Evolutionary conservation across 441 rosid genomes (phyloP).

Genomic region (Daphne laureola): DNA sequence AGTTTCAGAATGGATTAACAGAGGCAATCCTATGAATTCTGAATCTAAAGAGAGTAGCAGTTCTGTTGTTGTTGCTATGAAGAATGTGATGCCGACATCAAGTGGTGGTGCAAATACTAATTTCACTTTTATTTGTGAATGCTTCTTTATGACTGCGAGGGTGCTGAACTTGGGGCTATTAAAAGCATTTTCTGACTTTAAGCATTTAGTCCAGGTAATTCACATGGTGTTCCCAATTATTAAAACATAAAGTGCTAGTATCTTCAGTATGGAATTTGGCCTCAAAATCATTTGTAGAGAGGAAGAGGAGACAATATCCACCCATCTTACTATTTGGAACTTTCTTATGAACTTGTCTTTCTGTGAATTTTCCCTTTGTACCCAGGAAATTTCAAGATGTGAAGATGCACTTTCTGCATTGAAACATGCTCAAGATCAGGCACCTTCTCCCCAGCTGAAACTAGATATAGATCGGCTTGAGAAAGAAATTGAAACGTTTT

Average conservation of each 20-base stretch:
- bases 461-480: slow-evolving; percentile 66
- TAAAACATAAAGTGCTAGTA: slow-evolving; percentile 1
- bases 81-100: slow-evolving; percentile 28
- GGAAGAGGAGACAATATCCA: not conserved
- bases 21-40: slow-evolving; percentile 28
- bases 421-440: slow-evolving; percentile 64
- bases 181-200: slow-evolving; percentile 95
- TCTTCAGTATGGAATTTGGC: slow-evolving; percentile 8
- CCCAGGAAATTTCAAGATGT: slow-evolving; percentile 78
- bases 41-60: slow-evolving; percentile 71
- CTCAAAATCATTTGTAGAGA: not conserved
- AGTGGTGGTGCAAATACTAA: slow-evolving; percentile 33
- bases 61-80: slow-evolving; percentile 38
- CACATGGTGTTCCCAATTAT: slow-evolving; percentile 10
- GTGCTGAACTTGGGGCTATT: slow-evolving; percentile 89
- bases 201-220: slow-evolving; percentile 91
- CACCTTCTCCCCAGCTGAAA: slow-evolving; percentile 60
- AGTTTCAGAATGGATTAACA: slow-evolving; percentile 71
- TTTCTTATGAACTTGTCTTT: not conserved
- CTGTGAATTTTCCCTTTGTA: slow-evolving; percentile 4
- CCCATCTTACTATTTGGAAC: not conserved
- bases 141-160: slow-evolving; percentile 98
- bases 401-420: slow-evolving; percentile 69
- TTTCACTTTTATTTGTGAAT: slow-evolving; percentile 80
- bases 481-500: slow-evolving; percentile 70